These are phyloP conservation scores for Suhomyces atakaporum DNA, from an alignment of 1,139 yeast genomes.

Conservation along the genomic window DNA sequence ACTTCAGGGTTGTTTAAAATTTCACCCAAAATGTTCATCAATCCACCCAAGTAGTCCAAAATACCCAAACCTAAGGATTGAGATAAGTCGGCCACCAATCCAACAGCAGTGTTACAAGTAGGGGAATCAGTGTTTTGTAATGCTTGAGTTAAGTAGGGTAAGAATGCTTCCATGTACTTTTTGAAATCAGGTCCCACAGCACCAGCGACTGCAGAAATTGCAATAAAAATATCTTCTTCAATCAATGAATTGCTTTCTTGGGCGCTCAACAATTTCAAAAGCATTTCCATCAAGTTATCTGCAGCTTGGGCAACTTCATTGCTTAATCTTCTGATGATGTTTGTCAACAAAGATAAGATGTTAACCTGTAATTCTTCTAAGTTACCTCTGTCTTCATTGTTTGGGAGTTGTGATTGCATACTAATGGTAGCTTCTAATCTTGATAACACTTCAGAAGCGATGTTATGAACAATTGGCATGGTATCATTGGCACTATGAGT, in stretches of 20 bases:
- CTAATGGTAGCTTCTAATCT: constrained; percentile 69
- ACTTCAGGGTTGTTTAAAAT: constrained; percentile 66
- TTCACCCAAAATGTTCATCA: constrained; percentile 80
- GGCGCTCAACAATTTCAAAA: constrained; percentile 63
- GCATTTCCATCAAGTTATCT: constrained; percentile 81
- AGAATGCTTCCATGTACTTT: constrained; percentile 76
- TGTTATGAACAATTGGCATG: constrained; percentile 63
- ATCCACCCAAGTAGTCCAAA: constrained; percentile 61
- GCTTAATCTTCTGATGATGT: constrained; percentile 82
- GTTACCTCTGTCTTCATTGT: constrained; percentile 70
- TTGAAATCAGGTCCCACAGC: constrained; percentile 71
- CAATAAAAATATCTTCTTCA: constrained; percentile 92
- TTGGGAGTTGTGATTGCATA: constrained; percentile 53
- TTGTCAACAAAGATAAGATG: constrained; percentile 82
- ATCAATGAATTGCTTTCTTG: constrained; percentile 74
- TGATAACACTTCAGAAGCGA: constrained; percentile 72
- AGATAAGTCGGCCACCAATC: constrained; percentile 95
- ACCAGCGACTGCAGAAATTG: constrained; percentile 85
- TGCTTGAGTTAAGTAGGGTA: constrained; percentile 79
- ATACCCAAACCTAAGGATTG: constrained; percentile 80
- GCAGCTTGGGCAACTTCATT: constrained; percentile 66
- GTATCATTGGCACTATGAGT: constrained; percentile 73
- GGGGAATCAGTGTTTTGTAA: constrained; percentile 81
- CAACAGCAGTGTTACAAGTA: constrained; percentile 85
- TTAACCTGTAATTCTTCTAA: constrained; percentile 89